Conservation (phyloP, 78 protist species). For the Blattamonas nauphoetae region DNA sequence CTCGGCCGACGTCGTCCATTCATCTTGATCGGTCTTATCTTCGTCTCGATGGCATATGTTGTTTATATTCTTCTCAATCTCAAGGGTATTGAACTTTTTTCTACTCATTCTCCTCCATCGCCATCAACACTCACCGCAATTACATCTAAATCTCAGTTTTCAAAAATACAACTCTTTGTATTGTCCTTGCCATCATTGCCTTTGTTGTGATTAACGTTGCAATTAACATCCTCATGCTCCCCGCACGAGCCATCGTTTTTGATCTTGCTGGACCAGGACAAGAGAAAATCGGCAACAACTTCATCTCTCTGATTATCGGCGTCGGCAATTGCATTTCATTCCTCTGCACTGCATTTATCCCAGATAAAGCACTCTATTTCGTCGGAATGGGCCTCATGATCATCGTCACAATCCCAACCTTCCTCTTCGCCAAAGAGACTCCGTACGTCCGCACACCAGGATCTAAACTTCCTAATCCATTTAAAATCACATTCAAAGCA, state of each 20-base stretch:
- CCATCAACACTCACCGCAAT: too few species aligned
- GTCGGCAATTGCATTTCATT: background rate
- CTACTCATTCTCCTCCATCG: too few species aligned
- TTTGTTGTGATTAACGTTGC: background rate
- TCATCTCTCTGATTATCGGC: constrained; percentile 2
- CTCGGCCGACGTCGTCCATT: background rate
- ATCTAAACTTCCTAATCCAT: background rate
- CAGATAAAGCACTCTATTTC: background rate
- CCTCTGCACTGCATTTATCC: background rate
- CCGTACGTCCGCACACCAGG: background rate
- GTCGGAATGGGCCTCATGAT: background rate
- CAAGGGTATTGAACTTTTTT: too few species aligned
- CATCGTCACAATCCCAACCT: background rate
- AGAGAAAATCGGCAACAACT: background rate
- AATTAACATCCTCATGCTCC: background rate
- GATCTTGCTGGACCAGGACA: background rate
- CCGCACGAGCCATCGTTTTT: background rate
- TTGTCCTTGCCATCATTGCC: background rate
- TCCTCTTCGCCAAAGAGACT: background rate
- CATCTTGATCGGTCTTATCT: background rate
- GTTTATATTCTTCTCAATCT: background rate
- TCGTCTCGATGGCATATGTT: background rate
- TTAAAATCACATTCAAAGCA: background rate
- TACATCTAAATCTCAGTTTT: background rate
- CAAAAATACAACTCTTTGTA: background rate